A percentile compares a stretch with the other conserved stretches of the same genome.
Conservation (phyloP, 2,329 filamentous ascomycete genomes). For the Ceratocystis destructans region DNA sequence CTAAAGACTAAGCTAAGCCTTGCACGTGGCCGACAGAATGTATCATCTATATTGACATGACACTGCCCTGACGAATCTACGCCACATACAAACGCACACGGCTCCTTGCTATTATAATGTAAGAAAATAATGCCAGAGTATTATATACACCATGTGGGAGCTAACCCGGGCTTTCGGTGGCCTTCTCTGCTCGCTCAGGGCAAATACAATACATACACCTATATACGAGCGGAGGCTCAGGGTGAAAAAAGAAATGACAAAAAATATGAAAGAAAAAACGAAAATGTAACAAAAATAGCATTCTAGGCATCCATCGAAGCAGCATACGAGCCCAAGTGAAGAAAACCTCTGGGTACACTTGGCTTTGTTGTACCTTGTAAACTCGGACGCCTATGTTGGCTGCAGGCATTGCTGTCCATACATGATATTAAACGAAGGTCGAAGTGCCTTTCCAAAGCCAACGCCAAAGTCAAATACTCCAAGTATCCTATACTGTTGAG, state of each 20-base stretch:
- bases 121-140: background rate
- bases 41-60: background rate
- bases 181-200: background rate
- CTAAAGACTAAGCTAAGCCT: background rate
- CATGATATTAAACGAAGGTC: too few species aligned
- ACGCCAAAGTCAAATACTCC: too few species aligned
- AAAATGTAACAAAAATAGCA: background rate
- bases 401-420: too few species aligned
- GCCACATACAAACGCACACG: background rate
- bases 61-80: background rate
- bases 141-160: background rate
- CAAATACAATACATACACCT: slow-evolving; percentile 2
- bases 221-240: background rate
- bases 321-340: too few species aligned
- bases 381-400: too few species aligned
- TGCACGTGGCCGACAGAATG: background rate
- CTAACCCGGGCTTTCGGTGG: background rate
- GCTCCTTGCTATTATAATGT: background rate
- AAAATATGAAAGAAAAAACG: background rate
- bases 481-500: too few species aligned
- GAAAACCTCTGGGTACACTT: too few species aligned
- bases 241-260: background rate
- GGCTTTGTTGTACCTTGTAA: too few species aligned
- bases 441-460: too few species aligned
- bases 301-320: too few species aligned